Evolutionary conservation across 345 rosid species (phyloP), one percentile per base, ranked within the genome.

Genomic region (Schrenkiella parvula): DNA sequence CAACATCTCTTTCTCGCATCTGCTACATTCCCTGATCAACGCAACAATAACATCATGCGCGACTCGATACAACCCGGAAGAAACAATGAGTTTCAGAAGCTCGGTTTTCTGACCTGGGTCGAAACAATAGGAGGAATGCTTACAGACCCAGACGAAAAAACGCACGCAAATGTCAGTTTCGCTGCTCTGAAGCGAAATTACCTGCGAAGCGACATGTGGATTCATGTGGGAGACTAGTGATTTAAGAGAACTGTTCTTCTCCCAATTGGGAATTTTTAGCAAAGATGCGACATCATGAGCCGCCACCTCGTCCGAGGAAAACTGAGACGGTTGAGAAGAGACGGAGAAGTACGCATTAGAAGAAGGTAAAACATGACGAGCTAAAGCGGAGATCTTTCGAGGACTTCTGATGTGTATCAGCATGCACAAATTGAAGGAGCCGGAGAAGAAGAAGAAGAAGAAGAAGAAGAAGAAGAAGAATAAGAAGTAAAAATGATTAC

Each of bases 81-180:
- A 63, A 13, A 77, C 77, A 52, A 77, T 62, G 5, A 75, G 35
- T 34, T 67, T 58, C 22, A 85, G 41, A 6, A 82, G 73, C 48
- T 37, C 74, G 68, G 56, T 54, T 85, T 74, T 79, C 51, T 74
- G 52, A 52, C 52, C 42, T 29, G 64, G 32, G 55, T 79, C 72
- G 64, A 61, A 79, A 76, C 86, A 82, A 18, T 80, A 80, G 31
- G 88, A 71, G 22, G 83, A 80, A n/a, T 82, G 80, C 59, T 53
- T 80, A 37, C 82, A 80, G 53, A 82, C 76, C 84, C 84, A 82
- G 31, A 74, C 55, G 72, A 80, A 82, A 37, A 85, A 81, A 3
- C 78, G 80, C 28, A 77, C 63, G 51, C 70, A 70, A 12, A 66
- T 70, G 13, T 47, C 25, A 8, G 35, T 15, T 31, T 77, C 47